Base-by-base conservation (phyloP, 495 filamentous ascomycete genomes). In the Penicillium cosmopolitanum region DNA sequence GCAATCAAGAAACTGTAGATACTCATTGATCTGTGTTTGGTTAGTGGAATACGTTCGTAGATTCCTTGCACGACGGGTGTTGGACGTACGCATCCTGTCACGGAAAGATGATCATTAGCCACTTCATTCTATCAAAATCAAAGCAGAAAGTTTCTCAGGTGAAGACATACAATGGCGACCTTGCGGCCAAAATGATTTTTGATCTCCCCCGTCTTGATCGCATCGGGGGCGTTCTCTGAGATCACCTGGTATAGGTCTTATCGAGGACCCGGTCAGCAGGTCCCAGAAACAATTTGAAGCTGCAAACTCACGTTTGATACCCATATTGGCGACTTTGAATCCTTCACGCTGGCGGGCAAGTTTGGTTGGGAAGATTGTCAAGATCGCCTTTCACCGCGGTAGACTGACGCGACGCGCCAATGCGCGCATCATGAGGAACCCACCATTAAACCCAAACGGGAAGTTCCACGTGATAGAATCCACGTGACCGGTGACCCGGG, bases 1-100 rank as follows among this genome's bases (percentile, higher is more conserved):
- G 96, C 96, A 66, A 98, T 92, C 46, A 98, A 85, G 81, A 98
- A 98, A 77, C 89, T 93, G 83, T 98, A 98, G 70, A 98, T 96
- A 72, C 90, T 95, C 95, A 98, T 98, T 38, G 95, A 98, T 46
- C 92, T 96, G 66, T 60, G 47, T 28, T 57, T 50, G 15, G 51
- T 74, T 69, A 69, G 68, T 55, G 35, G n/a, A 12, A 44, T 7
- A n/a, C 16, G 4, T 23, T 38, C 16, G 15, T 11, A 50, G 52
- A 25, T 16, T 50, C 44, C 35, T 15, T 50, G 43, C 53, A 28
- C 21, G 34, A 50, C 33, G 42, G 55, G 50, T 25, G 7, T 8
- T 46, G 56, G 48, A 77, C 88, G 55, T 89, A 96, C 92, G 92
- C 93, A 89, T 96, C 92, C 90, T 94, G 66, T 35, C 50, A 15